These are phyloP conservation scores for Acorus calamus DNA, from an alignment of 106 monocot genomes.

Conservation along the genomic window DNA sequence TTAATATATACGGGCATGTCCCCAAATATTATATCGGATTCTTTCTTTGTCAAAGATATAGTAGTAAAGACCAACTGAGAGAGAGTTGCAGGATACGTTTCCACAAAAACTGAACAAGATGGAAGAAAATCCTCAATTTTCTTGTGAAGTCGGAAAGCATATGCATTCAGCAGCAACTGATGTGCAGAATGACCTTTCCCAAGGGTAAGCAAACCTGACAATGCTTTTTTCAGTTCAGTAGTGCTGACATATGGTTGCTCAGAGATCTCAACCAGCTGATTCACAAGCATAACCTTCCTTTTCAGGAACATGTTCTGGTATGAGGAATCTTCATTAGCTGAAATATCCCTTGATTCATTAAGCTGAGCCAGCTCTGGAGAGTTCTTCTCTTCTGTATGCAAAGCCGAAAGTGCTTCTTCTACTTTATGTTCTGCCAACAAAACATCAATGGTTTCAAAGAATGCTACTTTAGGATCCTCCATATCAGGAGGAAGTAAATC, in stretches of 20 bases:
- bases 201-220: slow-evolving; percentile 62
- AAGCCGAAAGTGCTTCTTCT: slow-evolving; percentile 63
- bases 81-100: slow-evolving; percentile 76
- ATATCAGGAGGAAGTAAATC: slow-evolving; percentile 23
- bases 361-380: slow-evolving; percentile 7
- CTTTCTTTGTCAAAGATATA: slow-evolving; percentile 54
- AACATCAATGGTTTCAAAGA: slow-evolving; percentile 67
- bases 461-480: slow-evolving; percentile 36
- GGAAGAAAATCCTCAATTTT: slow-evolving; percentile 75
- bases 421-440: slow-evolving; percentile 80
- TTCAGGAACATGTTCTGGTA: slow-evolving; percentile 42
- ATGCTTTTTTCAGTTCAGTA: slow-evolving; percentile 57
- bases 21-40: slow-evolving; percentile 60
- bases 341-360: slow-evolving; percentile 24
- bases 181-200: slow-evolving; percentile 70
- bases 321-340: slow-evolving; percentile 28
- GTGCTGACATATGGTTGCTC: slow-evolving; percentile 53
- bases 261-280: slow-evolving; percentile 61
- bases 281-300: slow-evolving; percentile 68
- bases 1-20: slow-evolving; percentile 47
- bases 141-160: slow-evolving; percentile 52
- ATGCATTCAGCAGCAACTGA: slow-evolving; percentile 64
- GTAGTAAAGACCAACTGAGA: slow-evolving; percentile 89
- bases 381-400: slow-evolving; percentile 59
- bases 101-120: slow-evolving; percentile 64